phyloP scores from a whole-genome alignment of 2,329 filamentous ascomycete genomes.

The Scedosporium dehoogii region DNA sequence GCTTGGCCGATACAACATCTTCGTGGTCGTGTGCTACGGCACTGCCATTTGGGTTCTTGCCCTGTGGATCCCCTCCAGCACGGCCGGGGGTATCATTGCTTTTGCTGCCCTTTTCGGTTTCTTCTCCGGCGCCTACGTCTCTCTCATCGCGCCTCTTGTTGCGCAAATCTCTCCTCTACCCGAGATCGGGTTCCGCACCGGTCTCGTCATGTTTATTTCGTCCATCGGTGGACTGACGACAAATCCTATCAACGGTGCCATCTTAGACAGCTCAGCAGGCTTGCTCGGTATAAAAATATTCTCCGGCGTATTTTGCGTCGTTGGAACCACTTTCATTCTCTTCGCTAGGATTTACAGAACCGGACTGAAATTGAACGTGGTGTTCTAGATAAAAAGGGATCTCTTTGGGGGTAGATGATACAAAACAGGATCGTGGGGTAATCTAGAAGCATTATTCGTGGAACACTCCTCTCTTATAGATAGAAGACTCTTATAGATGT shows the following conservation, averaged over 20 bases:
- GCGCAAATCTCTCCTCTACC: conserved; percentile 44
- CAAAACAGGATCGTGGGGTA: too few relatives aligned
- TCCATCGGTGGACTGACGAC: conserved; percentile 46
- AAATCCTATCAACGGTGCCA: conserved; percentile 44
- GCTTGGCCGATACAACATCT: conserved; percentile 29
- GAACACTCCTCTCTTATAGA: too few relatives aligned
- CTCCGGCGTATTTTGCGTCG: conserved; percentile 20
- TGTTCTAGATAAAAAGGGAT: conserved; percentile 13
- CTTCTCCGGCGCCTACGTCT: conserved; percentile 30
- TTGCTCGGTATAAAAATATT: conserved; percentile 28
- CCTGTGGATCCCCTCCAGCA: conserved; percentile 30
- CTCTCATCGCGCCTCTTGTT: conserved; percentile 26
- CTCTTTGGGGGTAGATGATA: too few relatives aligned
- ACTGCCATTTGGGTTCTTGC: conserved; percentile 26
- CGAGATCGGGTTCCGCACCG: conserved; percentile 38
- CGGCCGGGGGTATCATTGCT: conserved; percentile 20
- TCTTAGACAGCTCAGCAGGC: conserved; percentile 18
- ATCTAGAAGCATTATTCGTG: too few relatives aligned
- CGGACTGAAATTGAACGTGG: conserved; percentile 15
- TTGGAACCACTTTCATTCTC: conserved; percentile 17
- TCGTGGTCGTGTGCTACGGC: conserved; percentile 33
- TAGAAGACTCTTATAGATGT: too few relatives aligned
- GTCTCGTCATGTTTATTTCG: conserved; percentile 38
- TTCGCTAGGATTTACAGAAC: conserved; percentile 16
- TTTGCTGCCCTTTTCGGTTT: conserved; percentile 32